A percentile compares a stretch with the other conserved stretches of the same genome.
Evolutionary conservation across 441 rosid genomes (phyloP).

Genomic region (Pelargonium fulgidum): DNA sequence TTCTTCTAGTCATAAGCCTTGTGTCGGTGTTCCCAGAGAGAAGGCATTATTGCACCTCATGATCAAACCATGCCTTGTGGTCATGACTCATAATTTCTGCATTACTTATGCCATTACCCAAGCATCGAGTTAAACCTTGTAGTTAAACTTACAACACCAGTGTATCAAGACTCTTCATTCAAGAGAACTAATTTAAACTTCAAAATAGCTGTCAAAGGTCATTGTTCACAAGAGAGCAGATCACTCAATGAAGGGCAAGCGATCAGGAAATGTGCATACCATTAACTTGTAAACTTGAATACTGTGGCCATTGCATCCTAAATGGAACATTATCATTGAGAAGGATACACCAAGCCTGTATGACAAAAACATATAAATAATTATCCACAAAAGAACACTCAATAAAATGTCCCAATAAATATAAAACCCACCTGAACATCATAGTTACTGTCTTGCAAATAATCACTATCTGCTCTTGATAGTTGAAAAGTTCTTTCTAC

Average conservation of each 20-base stretch:
- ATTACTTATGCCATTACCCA: neutral
- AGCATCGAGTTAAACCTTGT: neutral
- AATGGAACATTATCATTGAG: conserved; percentile 22
- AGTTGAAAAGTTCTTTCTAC: conserved; percentile 16
- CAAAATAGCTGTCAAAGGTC: neutral
- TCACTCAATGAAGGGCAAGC: conserved; percentile 3
- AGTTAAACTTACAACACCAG: neutral
- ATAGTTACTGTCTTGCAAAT: conserved; percentile 13
- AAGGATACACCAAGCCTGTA: conserved; percentile 26
- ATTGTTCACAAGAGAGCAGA: neutral
- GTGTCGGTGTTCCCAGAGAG: neutral
- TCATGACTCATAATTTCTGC: neutral
- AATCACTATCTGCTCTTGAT: conserved; percentile 15
- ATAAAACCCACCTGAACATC: conserved; percentile 22
- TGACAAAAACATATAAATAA: neutral
- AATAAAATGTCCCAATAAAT: neutral
- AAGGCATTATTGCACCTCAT: neutral
- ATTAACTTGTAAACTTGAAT: conserved; percentile 18
- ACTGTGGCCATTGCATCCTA: conserved; percentile 25
- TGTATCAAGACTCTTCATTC: neutral
- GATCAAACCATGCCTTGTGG: neutral
- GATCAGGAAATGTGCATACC: conserved; percentile 15
- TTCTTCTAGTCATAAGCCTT: neutral
- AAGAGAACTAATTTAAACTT: neutral
- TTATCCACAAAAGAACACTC: neutral